A percentile compares a stretch with the other conserved stretches of the same genome.
These are phyloP conservation scores for Xylaria telfairii DNA, from an alignment of 495 filamentous ascomycete species.

Conservation along the genomic window DNA sequence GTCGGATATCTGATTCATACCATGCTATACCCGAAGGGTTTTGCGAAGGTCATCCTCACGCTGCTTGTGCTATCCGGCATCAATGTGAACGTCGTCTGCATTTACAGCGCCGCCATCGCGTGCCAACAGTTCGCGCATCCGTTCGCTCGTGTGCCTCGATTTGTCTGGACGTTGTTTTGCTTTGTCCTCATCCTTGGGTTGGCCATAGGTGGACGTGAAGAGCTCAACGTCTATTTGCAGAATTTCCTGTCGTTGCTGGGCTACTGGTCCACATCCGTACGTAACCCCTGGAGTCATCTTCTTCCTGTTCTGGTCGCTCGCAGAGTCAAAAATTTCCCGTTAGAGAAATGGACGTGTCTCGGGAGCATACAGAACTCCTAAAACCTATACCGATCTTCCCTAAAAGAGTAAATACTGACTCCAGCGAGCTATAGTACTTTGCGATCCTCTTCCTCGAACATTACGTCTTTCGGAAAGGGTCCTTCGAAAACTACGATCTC, in stretches of 20 bases:
- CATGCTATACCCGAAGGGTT: constrained; percentile 59
- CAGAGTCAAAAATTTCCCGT: no score
- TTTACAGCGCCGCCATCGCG: constrained; percentile 54
- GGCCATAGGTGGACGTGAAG: constrained; percentile 53
- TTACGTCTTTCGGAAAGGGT: constrained; percentile 58
- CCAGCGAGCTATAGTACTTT: no score
- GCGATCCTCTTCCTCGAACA: constrained; percentile 66
- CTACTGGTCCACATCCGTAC: constrained; percentile 64
- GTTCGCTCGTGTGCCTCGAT: constrained; percentile 51
- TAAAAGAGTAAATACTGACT: no score
- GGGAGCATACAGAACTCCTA: no score
- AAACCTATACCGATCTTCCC: no score
- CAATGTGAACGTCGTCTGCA: constrained; percentile 50
- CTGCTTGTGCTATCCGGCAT: constrained; percentile 59
- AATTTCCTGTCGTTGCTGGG: constrained; percentile 65
- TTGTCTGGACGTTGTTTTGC: constrained; percentile 55
- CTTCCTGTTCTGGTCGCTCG: no score
- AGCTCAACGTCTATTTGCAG: constrained; percentile 50
- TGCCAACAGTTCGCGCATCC: constrained; percentile 48
- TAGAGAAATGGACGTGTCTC: no score
- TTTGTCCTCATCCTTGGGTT: constrained; percentile 50
- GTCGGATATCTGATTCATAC: constrained; percentile 64
- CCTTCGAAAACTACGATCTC: constrained; percentile 53
- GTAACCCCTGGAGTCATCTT: no score
- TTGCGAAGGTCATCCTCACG: constrained; percentile 65